These are phyloP conservation scores for Phytopythium sindhum DNA, from an alignment of 352 stramenopile genomes.

Conservation along the genomic window DNA sequence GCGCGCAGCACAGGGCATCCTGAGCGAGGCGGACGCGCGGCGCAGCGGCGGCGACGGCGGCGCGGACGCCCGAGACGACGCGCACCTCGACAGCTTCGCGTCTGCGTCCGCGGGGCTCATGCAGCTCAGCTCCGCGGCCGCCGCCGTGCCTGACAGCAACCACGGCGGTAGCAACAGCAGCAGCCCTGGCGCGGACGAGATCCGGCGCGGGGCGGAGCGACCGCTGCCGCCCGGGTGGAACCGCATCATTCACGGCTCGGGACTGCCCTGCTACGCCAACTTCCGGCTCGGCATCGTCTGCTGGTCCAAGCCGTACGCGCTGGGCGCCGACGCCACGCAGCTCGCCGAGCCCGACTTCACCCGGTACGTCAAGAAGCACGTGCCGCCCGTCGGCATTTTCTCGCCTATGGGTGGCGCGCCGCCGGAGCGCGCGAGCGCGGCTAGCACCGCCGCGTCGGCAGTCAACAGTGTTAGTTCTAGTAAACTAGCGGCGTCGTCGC, in stretches of 20 bases:
- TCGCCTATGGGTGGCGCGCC: slow-evolving; percentile 2
- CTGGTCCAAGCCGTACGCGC: slow-evolving; percentile 69
- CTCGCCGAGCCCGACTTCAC: slow-evolving; percentile 36
- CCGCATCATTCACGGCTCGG: slow-evolving; percentile 57
- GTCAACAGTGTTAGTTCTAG: background rate
- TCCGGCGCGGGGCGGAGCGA: slow-evolving; percentile 14
- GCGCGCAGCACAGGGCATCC: slow-evolving; percentile 5
- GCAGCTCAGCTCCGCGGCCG: slow-evolving; percentile 46
- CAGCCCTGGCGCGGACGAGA: slow-evolving; percentile 5
- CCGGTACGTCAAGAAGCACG: slow-evolving; percentile 45
- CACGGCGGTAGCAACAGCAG: background rate
- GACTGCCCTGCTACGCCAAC: slow-evolving; percentile 70
- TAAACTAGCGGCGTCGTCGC: background rate
- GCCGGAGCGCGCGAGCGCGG: slow-evolving; percentile 12
- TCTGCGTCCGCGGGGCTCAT: slow-evolving; percentile 35
- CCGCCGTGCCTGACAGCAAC: slow-evolving; percentile 11
- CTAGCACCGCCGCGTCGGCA: slow-evolving; percentile 1
- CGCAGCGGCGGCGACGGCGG: background rate
- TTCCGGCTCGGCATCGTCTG: slow-evolving; percentile 45
- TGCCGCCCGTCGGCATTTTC: slow-evolving; percentile 70
- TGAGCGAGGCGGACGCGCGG: background rate
- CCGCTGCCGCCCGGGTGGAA: slow-evolving; percentile 62
- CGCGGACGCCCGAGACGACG: background rate
- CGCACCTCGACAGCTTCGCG: slow-evolving; percentile 23
- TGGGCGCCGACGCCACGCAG: slow-evolving; percentile 17